phyloP scores from a whole-genome alignment of 2,329 filamentous ascomycete genomes.

The Boeremia exigua region DNA sequence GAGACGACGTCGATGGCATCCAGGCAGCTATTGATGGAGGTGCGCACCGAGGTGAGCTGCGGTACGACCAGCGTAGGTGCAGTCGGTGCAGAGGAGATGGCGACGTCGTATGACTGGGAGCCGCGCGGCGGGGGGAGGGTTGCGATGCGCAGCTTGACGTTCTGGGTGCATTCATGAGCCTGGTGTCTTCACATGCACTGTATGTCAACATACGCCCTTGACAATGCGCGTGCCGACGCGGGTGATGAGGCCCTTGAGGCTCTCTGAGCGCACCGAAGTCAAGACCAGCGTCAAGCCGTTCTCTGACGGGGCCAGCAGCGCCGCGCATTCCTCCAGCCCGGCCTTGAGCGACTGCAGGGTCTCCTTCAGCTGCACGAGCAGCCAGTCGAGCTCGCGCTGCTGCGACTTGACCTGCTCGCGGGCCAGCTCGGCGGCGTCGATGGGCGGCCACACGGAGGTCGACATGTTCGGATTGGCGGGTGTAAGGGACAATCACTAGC shows the following conservation, averaged over 20 bases:
- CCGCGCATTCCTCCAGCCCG: slow-evolving; percentile 87
- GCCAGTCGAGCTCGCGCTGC: slow-evolving; percentile 67
- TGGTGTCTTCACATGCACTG: background rate
- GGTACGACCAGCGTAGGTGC: slow-evolving; percentile 67
- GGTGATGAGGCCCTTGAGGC: slow-evolving; percentile 90
- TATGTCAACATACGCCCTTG: slow-evolving; percentile 72
- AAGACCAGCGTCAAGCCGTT: slow-evolving; percentile 88
- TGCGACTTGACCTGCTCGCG: slow-evolving; percentile 61
- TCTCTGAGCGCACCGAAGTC: slow-evolving; percentile 84
- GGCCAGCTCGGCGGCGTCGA: slow-evolving; percentile 58
- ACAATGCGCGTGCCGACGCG: slow-evolving; percentile 88
- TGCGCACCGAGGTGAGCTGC: slow-evolving; percentile 73
- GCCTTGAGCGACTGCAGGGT: slow-evolving; percentile 67
- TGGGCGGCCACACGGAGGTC: slow-evolving; percentile 66
- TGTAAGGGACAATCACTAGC: background rate
- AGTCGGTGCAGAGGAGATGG: slow-evolving; percentile 59
- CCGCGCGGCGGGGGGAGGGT: slow-evolving; percentile 66
- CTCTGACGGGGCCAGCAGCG: slow-evolving; percentile 82
- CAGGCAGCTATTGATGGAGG: slow-evolving; percentile 81
- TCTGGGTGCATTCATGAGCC: slow-evolving; percentile 54
- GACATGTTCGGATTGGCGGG: slow-evolving; percentile 55
- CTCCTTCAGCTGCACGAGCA: slow-evolving; percentile 65
- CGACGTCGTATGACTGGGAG: slow-evolving; percentile 58
- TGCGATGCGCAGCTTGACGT: slow-evolving; percentile 76
- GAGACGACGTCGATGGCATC: slow-evolving; percentile 81